phyloP scores from a whole-genome alignment of 2,329 filamentous ascomycete genomes.

The Diaporthe sp. region DNA sequence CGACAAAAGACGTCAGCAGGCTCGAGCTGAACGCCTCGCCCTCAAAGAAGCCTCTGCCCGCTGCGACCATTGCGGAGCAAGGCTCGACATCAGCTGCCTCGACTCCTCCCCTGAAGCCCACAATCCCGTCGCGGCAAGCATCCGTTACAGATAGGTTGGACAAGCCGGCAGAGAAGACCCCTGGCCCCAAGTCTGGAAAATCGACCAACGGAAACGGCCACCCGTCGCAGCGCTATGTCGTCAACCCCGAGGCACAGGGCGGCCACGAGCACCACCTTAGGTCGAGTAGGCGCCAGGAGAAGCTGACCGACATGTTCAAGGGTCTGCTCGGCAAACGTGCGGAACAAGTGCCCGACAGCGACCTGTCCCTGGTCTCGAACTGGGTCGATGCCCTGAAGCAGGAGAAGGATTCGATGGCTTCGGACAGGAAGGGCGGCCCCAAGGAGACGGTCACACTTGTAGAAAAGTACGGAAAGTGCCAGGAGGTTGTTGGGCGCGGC shows the following conservation, averaged over 20 bases:
- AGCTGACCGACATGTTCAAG: slow-evolving; percentile 91
- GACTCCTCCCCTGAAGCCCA: slow-evolving; percentile 49
- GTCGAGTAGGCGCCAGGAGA: slow-evolving; percentile 92
- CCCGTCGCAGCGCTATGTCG: slow-evolving; percentile 63
- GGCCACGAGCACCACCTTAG: slow-evolving; percentile 91
- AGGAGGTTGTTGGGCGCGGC: slow-evolving; percentile 94
- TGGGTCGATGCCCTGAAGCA: slow-evolving; percentile 96
- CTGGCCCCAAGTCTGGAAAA: slow-evolving; percentile 54
- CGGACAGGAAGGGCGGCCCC: slow-evolving; percentile 82
- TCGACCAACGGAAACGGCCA: slow-evolving; percentile 50
- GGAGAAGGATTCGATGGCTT: slow-evolving; percentile 83
- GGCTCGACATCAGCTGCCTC: slow-evolving; percentile 46
- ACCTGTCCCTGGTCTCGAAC: slow-evolving; percentile 91
- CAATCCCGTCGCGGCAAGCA: slow-evolving; percentile 56
- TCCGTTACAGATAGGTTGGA: slow-evolving; percentile 55
- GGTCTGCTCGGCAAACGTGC: slow-evolving; percentile 88
- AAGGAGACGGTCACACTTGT: slow-evolving; percentile 84
- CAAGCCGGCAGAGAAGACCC: slow-evolving; percentile 52
- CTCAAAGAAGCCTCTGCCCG: slow-evolving; percentile 38
- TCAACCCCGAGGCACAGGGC: slow-evolving; percentile 69
- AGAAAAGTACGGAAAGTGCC: slow-evolving; percentile 98
- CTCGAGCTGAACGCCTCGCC: slow-evolving; percentile 43
- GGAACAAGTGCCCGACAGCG: slow-evolving; percentile 79
- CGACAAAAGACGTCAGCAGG: slow-evolving; percentile 65
- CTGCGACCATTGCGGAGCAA: slow-evolving; percentile 29